Evolutionary conservation across 1,139 yeast species (phyloP).

Genomic region (Saccharomyces hybrid): DNA sequence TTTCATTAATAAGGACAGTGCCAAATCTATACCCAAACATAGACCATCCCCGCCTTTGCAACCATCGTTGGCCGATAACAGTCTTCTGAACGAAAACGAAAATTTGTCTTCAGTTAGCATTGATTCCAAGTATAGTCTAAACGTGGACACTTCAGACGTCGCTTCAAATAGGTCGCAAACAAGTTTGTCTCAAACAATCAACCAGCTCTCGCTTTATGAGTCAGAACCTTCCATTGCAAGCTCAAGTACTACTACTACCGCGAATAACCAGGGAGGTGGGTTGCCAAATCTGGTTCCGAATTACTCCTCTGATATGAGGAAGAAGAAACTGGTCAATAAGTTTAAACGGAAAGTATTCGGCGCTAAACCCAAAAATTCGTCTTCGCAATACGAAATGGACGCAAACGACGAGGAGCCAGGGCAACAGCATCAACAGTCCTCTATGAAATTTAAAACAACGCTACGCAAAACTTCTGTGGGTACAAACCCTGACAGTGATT

Average conservation of each 20-base stretch:
- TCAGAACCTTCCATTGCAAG: background rate
- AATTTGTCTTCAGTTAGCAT: background rate
- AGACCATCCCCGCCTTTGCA: background rate
- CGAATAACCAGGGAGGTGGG: background rate
- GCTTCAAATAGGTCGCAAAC: background rate
- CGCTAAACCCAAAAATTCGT: constrained; percentile 9
- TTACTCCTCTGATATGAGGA: constrained; percentile 1
- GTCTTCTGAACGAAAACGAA: background rate
- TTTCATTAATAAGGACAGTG: background rate
- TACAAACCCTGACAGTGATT: background rate
- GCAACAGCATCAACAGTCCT: constrained; percentile 10
- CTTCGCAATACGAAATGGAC: background rate
- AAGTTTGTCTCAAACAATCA: background rate
- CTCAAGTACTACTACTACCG: background rate
- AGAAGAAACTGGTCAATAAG: constrained; percentile 2
- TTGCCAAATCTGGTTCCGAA: background rate
- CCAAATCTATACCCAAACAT: background rate
- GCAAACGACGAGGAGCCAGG: constrained; percentile 5
- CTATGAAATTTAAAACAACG: constrained; percentile 16
- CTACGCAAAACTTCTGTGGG: constrained; percentile 11
- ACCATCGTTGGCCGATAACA: background rate
- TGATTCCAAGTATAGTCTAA: background rate
- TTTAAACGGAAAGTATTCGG: constrained; percentile 5
- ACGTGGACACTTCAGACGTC: background rate
- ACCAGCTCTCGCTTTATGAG: background rate